A percentile compares a stretch with the other conserved stretches of the same genome.
Evolutionary conservation across 208 protist genomes (phyloP).

Genomic region (Plasmodiophora brassicae): DNA sequence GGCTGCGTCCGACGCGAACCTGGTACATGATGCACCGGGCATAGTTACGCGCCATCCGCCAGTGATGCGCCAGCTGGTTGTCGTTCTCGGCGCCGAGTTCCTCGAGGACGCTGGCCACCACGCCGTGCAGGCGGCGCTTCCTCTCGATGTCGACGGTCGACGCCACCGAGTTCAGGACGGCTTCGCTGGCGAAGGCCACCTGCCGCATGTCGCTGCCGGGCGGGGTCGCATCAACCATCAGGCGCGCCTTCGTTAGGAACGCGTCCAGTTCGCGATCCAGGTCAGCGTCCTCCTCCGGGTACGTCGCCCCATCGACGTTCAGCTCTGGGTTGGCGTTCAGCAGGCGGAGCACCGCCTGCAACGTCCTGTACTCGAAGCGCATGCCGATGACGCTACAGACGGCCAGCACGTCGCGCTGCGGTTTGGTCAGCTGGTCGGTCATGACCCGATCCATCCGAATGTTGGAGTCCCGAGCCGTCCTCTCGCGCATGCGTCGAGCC

Average conservation of each 20-base stretch:
- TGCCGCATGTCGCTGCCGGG: no score
- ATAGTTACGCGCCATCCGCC: background rate
- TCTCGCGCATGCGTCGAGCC: background rate
- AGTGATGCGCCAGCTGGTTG: background rate
- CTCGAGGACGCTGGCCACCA: background rate
- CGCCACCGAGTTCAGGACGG: background rate
- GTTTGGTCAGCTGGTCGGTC: background rate
- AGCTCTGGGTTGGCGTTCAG: no score
- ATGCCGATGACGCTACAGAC: background rate
- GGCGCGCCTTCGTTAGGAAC: no score
- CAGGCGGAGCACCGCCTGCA: background rate
- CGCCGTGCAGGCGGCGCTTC: background rate
- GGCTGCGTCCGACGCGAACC: background rate
- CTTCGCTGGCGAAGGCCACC: background rate
- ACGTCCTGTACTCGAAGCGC: background rate
- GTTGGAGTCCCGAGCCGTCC: background rate
- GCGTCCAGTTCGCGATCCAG: no score
- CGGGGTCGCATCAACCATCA: no score
- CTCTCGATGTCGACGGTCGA: background rate
- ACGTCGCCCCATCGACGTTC: no score
- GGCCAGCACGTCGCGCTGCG: background rate
- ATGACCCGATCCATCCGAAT: background rate
- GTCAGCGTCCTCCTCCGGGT: no score
- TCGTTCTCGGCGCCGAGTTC: background rate
- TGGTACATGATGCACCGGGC: background rate